A percentile compares a stretch with the other conserved stretches of the same genome.
Evolutionary conservation across 2,329 filamentous ascomycete genomes (phyloP).

Genomic region (Xylaria sp.): DNA sequence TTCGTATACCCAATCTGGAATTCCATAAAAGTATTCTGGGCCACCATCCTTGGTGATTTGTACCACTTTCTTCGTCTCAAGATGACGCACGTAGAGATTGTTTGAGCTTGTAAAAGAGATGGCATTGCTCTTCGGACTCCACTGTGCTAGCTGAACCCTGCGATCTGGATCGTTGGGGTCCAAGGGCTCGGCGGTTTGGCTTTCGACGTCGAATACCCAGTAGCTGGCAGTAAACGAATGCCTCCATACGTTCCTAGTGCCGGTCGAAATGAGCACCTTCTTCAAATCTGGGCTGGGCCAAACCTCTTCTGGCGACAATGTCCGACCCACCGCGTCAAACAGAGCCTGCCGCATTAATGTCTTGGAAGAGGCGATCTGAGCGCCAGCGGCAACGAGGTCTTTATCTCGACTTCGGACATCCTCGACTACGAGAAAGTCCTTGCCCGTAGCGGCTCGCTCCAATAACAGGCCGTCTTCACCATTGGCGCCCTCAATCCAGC

Average conservation of each 20-base stretch:
- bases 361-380: constrained; percentile 61
- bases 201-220: constrained; percentile 91
- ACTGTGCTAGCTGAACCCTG: constrained; percentile 84
- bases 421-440: constrained; percentile 85
- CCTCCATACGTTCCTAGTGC: constrained; percentile 82
- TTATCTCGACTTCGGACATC: constrained; percentile 74
- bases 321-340: constrained; percentile 70
- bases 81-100: constrained; percentile 84
- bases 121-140: constrained; percentile 88
- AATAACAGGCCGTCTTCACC: constrained; percentile 88
- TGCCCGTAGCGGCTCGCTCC: constrained; percentile 71
- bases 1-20: constrained; percentile 98
- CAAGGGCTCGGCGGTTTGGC: constrained; percentile 80
- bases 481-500: constrained; percentile 79
- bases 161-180: constrained; percentile 73
- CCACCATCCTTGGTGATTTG: constrained; percentile 90
- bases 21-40: constrained; percentile 89
- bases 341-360: constrained; percentile 77
- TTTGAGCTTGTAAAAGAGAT: constrained; percentile 92
- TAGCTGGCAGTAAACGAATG: constrained; percentile 89
- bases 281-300: constrained; percentile 86
- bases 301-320: constrained; percentile 68
- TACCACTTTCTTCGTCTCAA: constrained; percentile 66
- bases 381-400: constrained; percentile 53
- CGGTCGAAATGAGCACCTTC: constrained; percentile 84